These are phyloP conservation scores for Yamadazyma siamensis DNA, from an alignment of 1,139 yeast genomes.

Conservation along the genomic window DNA sequence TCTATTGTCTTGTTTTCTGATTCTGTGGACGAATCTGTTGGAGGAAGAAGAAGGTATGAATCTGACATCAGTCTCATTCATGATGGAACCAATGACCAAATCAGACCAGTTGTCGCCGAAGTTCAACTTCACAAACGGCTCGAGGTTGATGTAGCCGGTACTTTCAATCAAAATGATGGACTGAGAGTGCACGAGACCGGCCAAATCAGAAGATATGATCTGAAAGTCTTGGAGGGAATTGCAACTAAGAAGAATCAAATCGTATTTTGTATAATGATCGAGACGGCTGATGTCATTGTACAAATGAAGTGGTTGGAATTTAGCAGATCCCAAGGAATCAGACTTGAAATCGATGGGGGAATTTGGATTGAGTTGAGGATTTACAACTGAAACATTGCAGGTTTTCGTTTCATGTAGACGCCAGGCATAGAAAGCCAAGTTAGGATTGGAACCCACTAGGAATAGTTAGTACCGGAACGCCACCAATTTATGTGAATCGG, in stretches of 20 bases:
- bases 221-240: conserved; percentile 44
- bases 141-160: conserved; percentile 68
- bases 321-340: conserved; percentile 16
- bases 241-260: conserved; percentile 35
- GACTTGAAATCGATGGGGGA: conserved; percentile 18
- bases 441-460: conserved; percentile 49
- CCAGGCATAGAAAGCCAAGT: conserved; percentile 51
- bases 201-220: conserved; percentile 22
- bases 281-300: conserved; percentile 17
- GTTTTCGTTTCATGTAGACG: conserved; percentile 37
- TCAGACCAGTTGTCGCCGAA: conserved; percentile 25
- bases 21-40: conserved; percentile 24
- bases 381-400: conserved; percentile 34
- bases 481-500: too few species aligned
- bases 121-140: conserved; percentile 54
- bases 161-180: conserved; percentile 62
- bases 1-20: conserved; percentile 33
- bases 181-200: conserved; percentile 24
- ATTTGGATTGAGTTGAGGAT: conserved; percentile 14
- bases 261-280: conserved; percentile 20
- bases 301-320: conserved; percentile 21
- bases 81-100: conserved; percentile 51
- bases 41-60: conserved; percentile 19
- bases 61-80: conserved; percentile 65
- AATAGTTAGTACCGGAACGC: too few species aligned